Conservation (phyloP, 2,329 filamentous ascomycete genomes). For the Colletotrichum cereale region DNA sequence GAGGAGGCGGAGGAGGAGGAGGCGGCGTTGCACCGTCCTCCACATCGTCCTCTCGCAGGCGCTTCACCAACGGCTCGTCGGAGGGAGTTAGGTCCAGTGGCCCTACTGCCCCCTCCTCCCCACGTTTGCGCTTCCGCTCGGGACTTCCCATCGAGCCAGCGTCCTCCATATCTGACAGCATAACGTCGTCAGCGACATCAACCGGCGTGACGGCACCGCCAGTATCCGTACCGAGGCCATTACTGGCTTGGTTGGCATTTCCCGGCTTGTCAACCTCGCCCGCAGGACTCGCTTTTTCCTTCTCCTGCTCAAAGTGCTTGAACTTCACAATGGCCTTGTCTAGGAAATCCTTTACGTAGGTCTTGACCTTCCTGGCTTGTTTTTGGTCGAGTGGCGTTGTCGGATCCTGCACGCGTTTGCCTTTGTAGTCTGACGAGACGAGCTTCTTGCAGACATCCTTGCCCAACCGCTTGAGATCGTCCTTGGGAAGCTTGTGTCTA, state of each 20-base stretch:
- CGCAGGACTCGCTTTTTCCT: constrained; percentile 66
- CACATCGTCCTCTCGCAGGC: constrained; percentile 61
- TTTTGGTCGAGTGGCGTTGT: constrained; percentile 77
- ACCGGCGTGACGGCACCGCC: constrained; percentile 45
- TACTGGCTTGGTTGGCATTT: constrained; percentile 13
- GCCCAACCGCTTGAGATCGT: constrained; percentile 74
- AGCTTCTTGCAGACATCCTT: constrained; percentile 87
- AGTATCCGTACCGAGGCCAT: constrained; percentile 17
- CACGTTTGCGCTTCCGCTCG: constrained; percentile 76
- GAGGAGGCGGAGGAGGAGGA: constrained; percentile 60
- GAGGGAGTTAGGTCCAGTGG: constrained; percentile 62
- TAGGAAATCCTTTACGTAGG: constrained; percentile 82
- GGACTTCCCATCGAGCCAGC: constrained; percentile 59
- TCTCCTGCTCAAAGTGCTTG: constrained; percentile 73
- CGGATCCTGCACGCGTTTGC: constrained; percentile 86
- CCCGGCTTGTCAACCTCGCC: constrained; percentile 44
- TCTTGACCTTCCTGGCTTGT: constrained; percentile 85
- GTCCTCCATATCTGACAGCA: constrained; percentile 60
- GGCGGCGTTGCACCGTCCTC: constrained; percentile 56
- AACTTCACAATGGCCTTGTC: constrained; percentile 88
- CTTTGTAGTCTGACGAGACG: constrained; percentile 91
- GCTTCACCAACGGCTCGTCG: constrained; percentile 69
- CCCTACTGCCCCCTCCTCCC: constrained; percentile 57
- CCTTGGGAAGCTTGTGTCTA: constrained; percentile 86
- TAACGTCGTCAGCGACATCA: constrained; percentile 53